A percentile compares a stretch with the other conserved stretches of the same genome.
Conservation (phyloP, 2,329 filamentous ascomycete species). For the Emmonsia crescens region DNA sequence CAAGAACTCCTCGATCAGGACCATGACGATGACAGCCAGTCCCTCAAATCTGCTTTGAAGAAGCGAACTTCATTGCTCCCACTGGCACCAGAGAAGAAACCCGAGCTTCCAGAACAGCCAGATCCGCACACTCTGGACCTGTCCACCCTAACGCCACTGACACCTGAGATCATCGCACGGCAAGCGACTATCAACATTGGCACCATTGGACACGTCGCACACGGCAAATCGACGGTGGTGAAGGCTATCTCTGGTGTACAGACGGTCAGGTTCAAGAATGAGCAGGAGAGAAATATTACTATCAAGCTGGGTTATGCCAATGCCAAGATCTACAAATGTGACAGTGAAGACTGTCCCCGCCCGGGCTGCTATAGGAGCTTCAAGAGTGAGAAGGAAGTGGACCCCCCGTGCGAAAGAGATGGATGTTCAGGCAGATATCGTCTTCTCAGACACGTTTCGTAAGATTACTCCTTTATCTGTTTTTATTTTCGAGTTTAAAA, state of each 20-base stretch:
- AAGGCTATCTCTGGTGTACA: slow-evolving; percentile 99
- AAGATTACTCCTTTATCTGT: slow-evolving; percentile 32
- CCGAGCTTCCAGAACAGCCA: slow-evolving; percentile 75
- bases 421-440: slow-evolving; percentile 82
- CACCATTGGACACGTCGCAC: slow-evolving; percentile 95
- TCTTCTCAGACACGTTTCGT: slow-evolving; percentile 85
- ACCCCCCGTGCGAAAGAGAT: slow-evolving; percentile 88
- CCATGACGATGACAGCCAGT: slow-evolving; percentile 50
- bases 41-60: slow-evolving; percentile 78
- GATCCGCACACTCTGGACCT: slow-evolving; percentile 84
- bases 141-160: slow-evolving; percentile 67
- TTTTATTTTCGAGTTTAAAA: slow-evolving; percentile 3
- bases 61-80: slow-evolving; percentile 45
- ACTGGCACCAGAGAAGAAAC: slow-evolving; percentile 48
- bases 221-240: slow-evolving; percentile 97
- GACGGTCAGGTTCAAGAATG: slow-evolving; percentile 99
- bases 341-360: slow-evolving; percentile 79
- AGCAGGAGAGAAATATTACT: slow-evolving; percentile 96
- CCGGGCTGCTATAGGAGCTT: slow-evolving; percentile 94
- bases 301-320: slow-evolving; percentile 99
- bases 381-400: slow-evolving; percentile 98
- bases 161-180: slow-evolving; percentile 91
- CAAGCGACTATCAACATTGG: slow-evolving; percentile 99
- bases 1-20: slow-evolving; percentile 57
- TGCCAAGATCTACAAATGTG: slow-evolving; percentile 98